phyloP scores from a whole-genome alignment of 306 rosid genomes.

The Mimosa bimucronata region DNA sequence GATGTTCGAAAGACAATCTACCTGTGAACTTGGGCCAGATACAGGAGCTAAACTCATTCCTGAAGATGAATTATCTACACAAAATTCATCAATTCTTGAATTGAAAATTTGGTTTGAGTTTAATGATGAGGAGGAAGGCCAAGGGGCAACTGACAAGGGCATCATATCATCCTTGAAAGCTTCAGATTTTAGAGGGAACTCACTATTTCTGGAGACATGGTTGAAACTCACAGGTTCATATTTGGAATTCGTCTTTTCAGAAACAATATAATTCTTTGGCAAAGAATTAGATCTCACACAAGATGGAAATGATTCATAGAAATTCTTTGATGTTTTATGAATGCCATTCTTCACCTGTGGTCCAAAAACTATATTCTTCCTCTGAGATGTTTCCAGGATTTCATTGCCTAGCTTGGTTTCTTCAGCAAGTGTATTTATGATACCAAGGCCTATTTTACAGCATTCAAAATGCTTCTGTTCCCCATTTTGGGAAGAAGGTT shows the following conservation, averaged over 20 bases:
- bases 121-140: slow-evolving; percentile 34
- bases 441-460: slow-evolving; percentile 74
- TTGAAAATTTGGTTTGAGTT: slow-evolving; percentile 38
- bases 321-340: slow-evolving; percentile 45
- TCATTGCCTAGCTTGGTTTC: slow-evolving; percentile 53
- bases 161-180: slow-evolving; percentile 35
- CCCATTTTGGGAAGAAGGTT: slow-evolving; percentile 43
- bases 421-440: slow-evolving; percentile 66
- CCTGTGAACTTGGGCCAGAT: slow-evolving; percentile 34
- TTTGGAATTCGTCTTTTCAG: slow-evolving; percentile 43
- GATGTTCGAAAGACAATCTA: slow-evolving; percentile 43
- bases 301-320: slow-evolving; percentile 46
- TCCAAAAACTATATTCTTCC: slow-evolving; percentile 74
- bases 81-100: slow-evolving; percentile 40
- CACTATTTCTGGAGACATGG: slow-evolving; percentile 41
- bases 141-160: slow-evolving; percentile 47
- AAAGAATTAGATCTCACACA: slow-evolving; percentile 62
- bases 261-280: slow-evolving; percentile 69
- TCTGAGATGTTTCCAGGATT: slow-evolving; percentile 47
- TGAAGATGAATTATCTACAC: slow-evolving; percentile 39
- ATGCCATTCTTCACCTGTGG: slow-evolving; percentile 60
- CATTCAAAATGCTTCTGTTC: slow-evolving; percentile 52
- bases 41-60: slow-evolving; percentile 35
- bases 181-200: slow-evolving; percentile 44
- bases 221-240: slow-evolving; percentile 41